phyloP scores from a whole-genome alignment of 2,329 filamentous ascomycete genomes.

The Alternaria ventricosa region DNA sequence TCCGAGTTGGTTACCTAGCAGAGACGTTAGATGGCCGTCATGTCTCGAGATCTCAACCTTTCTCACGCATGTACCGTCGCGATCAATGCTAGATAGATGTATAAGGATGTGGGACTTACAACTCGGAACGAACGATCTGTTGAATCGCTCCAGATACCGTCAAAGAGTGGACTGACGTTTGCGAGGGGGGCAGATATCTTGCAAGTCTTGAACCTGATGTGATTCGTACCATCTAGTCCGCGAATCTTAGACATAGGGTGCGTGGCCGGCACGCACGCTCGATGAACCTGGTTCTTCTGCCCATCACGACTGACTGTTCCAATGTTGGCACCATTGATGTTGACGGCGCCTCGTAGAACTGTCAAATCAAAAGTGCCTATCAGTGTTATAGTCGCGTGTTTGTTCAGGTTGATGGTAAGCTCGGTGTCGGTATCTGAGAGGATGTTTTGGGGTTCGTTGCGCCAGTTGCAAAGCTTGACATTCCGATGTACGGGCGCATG shows the following conservation, averaged over 20 bases:
- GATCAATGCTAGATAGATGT: neutral
- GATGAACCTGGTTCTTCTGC: constrained; percentile 38
- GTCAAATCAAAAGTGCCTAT: constrained; percentile 72
- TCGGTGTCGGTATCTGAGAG: constrained; percentile 32
- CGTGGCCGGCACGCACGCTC: constrained; percentile 71
- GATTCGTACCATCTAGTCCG: constrained; percentile 59
- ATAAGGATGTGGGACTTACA: constrained; percentile 1
- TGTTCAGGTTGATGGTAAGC: constrained; percentile 35
- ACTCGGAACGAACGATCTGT: constrained; percentile 36
- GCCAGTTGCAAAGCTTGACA: constrained; percentile 43
- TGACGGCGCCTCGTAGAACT: constrained; percentile 67
- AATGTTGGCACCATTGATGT: constrained; percentile 70
- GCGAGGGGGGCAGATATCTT: constrained; percentile 62
- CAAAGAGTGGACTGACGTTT: constrained; percentile 69
- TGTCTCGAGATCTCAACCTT: neutral
- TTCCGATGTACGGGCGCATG: constrained; percentile 20
- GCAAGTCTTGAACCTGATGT: constrained; percentile 56
- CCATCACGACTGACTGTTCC: constrained; percentile 47
- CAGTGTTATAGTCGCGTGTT: constrained; percentile 46
- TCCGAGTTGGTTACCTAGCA: constrained; percentile 37
- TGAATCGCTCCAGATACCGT: constrained; percentile 67
- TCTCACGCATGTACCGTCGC: neutral
- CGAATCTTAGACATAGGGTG: constrained; percentile 72
- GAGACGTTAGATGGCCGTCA: neutral
- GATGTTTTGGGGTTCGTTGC: constrained; percentile 27